Evolutionary conservation across 257 asterid species (phyloP).

Genomic region (Penstemon eatonii): DNA sequence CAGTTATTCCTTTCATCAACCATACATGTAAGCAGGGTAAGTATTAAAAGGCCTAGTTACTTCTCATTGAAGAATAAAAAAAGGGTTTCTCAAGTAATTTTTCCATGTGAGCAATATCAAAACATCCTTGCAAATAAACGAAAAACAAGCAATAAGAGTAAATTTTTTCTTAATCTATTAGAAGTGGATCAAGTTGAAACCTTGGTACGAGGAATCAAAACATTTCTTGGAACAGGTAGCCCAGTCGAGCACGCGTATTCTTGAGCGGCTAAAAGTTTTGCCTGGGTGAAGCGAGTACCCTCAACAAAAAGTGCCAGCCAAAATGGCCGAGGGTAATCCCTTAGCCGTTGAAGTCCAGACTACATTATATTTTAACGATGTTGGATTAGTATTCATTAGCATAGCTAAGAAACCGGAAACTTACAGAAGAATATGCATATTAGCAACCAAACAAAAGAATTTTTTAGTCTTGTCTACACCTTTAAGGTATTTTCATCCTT

Average conservation of each 20-base stretch:
- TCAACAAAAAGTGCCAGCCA: constrained; percentile 72
- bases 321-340: constrained; percentile 59
- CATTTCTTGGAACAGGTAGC: constrained; percentile 58
- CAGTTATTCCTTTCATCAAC: not conserved
- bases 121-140: constrained; percentile 2
- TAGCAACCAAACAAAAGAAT: constrained; percentile 2
- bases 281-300: constrained; percentile 68
- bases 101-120: not conserved
- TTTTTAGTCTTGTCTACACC: constrained; percentile 28
- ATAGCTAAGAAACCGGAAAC: constrained; percentile 10
- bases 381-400: constrained; percentile 2
- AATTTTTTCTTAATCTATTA: not conserved
- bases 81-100: constrained; percentile 24
- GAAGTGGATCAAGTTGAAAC: constrained; percentile 25
- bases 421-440: constrained; percentile 5
- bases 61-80: constrained; percentile 5
- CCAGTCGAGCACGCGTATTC: constrained; percentile 59
- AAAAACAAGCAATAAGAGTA: constrained; percentile 11
- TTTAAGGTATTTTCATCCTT: constrained; percentile 82
- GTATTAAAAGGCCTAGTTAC: not conserved
- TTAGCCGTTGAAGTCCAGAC: constrained; percentile 51
- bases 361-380: constrained; percentile 36
- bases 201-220: constrained; percentile 73
- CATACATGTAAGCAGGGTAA: not conserved
- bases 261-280: constrained; percentile 71